These are phyloP conservation scores for Seiridium cupressi DNA, from an alignment of 2,329 filamentous ascomycete genomes.

Conservation along the genomic window DNA sequence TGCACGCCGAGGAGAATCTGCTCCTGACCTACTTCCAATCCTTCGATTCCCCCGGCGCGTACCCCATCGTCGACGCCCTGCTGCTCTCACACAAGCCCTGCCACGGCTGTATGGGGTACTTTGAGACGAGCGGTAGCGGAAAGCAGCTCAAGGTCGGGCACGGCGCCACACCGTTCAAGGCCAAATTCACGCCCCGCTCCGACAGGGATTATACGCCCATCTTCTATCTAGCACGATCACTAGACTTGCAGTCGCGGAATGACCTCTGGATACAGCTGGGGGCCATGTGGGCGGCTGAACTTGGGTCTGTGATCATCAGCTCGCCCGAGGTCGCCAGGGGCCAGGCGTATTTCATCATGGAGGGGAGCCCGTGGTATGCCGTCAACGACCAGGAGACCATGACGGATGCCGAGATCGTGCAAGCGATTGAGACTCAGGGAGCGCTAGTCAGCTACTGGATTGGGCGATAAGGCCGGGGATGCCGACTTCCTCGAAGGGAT, in stretches of 20 bases:
- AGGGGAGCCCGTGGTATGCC: conserved; percentile 25
- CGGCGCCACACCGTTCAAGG: conserved; percentile 20
- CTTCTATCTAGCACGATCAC: conserved; percentile 24
- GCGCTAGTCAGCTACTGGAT: conserved; percentile 25
- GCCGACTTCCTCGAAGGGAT: not conserved
- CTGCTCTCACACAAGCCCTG: conserved; percentile 25
- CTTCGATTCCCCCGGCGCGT: conserved; percentile 28
- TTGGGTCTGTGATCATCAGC: conserved; percentile 14
- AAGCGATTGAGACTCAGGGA: conserved; percentile 22
- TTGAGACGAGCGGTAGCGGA: conserved; percentile 22
- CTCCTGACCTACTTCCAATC: conserved; percentile 25
- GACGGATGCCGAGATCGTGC: conserved; percentile 26
- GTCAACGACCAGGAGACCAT: conserved; percentile 28
- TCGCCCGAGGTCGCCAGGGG: conserved; percentile 18
- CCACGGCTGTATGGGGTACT: conserved; percentile 24
- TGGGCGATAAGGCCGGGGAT: conserved; percentile 11
- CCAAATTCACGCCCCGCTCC: conserved; percentile 27
- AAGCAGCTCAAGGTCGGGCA: conserved; percentile 20
- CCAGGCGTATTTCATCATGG: conserved; percentile 25
- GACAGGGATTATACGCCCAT: conserved; percentile 27
- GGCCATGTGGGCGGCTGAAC: conserved; percentile 22
- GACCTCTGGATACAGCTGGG: conserved; percentile 23
- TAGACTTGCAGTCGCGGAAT: conserved; percentile 16
- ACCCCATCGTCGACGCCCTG: conserved; percentile 28
- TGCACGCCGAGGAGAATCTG: conserved; percentile 28